Base-by-base conservation (phyloP, 2,329 filamentous ascomycete species). In the Fusarium pseudocircinatum region DNA sequence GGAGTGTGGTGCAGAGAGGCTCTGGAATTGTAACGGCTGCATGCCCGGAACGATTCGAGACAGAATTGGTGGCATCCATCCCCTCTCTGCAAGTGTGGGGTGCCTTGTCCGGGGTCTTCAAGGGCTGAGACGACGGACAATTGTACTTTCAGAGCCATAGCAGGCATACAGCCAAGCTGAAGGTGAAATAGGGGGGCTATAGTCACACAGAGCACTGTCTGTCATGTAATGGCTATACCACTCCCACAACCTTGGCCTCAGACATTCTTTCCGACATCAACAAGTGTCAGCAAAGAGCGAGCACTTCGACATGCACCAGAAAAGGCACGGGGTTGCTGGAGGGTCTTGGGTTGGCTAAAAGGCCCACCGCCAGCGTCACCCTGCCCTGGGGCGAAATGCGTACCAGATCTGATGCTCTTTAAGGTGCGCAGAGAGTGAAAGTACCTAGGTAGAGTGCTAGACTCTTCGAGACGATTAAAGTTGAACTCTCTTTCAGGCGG, bases 261-360 rank as follows among this genome's bases (percentile, higher is more conserved):
- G 50, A 54, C 50, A 40, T 42, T 40, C 34, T 54, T 49, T 43
- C 40, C 20, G 49, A 56, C 36, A 34, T 71, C 49, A 46, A 58
- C 44, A 49, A 58, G n/a, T 40, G 32, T 54, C 44, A 70, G 39
- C 59, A 26, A 50, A 54, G 56, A 44, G 30, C 68, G 30, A 73
- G 54, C 40, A 67, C 43, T 60, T 65, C 60, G 58, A 62, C 47
- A 63, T 42, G 44, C 53, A 49, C 59, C 53, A 49, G 39, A 28
- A 62, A 60, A 77, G 59, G 67, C 75, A 77, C 72, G 69, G 73
- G 72, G 73, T 69, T 72, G 59, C 62, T 61, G 67, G 63, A 77
- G 60, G 63, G 60, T 75, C 54, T 60, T 76, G 58, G 71, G 69
- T 74, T 77, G 72, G 73, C 68, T 60, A 43, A 40, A 30, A 59